Base-by-base conservation (phyloP, 1,284 basidiomycete species). In the Pseudozyma tsukubaensis region DNA sequence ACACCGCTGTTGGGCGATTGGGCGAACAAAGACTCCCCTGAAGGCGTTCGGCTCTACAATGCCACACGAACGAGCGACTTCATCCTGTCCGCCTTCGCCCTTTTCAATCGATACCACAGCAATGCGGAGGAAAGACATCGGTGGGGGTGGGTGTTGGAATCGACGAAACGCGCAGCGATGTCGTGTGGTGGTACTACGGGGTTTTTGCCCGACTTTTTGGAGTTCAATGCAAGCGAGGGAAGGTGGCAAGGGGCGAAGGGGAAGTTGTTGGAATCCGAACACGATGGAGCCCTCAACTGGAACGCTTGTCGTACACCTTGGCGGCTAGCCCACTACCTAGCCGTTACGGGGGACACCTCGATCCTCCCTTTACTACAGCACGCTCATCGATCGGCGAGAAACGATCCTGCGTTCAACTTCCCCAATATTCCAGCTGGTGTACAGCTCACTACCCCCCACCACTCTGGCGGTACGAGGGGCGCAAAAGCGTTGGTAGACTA, bases 281-380 rank as follows among this genome's bases (percentile, higher is more conserved):
- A 78, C 50, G 80, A 82, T 52, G 80, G 80, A 3, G 55, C 67
- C 0, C 64, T 80, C 48, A 73, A 71, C 57, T 82, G 80, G 80
- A 82, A 82, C 53, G 79, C 80, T 1, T 82, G 80, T 40, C 67
- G 80, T 8, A 82, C 80, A 5, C 77, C 79, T 0, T 82, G 80
- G 80, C 65, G 80, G 1, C 71, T 82, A 8, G 63, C 77, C 0
- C 79, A 81, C 48, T 82, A 82, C 47, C 76, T 81, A n/a, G 76
- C 78, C 16, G 51, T 67, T 0, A 71, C 72, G 0, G 68, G 77
- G 18, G 80, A 82, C 36, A 61, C 67, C 9, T 39, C 60, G 14
- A 77, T 82, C 50, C 54, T 78, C 0, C 77, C 79, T 0, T 50
- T 81, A 8, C 59, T 81, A 6, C 72, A 80, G 45, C 56, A 72